Evolutionary conservation across 202 grass and related monocot genomes (phyloP), one percentile per base, ranked within the genome.

Genomic region (Panicum hallii): DNA sequence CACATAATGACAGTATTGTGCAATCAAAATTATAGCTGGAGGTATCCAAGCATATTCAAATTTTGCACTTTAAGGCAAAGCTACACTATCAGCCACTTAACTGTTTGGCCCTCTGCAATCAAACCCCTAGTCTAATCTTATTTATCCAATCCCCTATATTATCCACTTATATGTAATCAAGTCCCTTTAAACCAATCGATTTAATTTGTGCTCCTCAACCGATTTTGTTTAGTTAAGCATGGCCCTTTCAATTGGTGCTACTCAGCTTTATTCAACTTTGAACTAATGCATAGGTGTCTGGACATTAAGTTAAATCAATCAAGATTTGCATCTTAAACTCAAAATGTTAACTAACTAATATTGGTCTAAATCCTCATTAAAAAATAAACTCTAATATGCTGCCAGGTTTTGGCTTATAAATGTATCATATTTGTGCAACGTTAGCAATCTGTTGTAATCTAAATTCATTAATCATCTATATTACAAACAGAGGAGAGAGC

Each of bases 11-110:
- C 15, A 14, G 73, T 67, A 82, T 20, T 66, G 43, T 62, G 45
- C 52, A 22, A 78, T 82, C 32, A 26, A 91, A 78, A 85, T 65
- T 48, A 20, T 57, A 84, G 11, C 79, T 79, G 42, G 40, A 61
- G 55, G 57, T 23, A 82, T 65, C 26, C 57, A 73, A 70, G 36
- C 49, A 83, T 46, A 60, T 50, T 77, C 36, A 60, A 57, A 70
- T 8, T 54, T 57, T 34, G 45, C 0, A 7, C 26, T 26, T 41
- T 66, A 71, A 76, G 40, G 17, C 11, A 74, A 89, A 74, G 70
- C 28, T 53, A 62, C 62, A 67, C 49, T 69, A 79, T 70, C 26
- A 28, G 19, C 17, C 6, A 22, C 34, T 69, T n/a, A 78, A 70
- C 44, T 57, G 78, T 64, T n/a, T 11, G 49, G 55, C 4, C 5